These are phyloP conservation scores for Candida ulmi DNA, from an alignment of 805 yeast species.

Conservation along the genomic window DNA sequence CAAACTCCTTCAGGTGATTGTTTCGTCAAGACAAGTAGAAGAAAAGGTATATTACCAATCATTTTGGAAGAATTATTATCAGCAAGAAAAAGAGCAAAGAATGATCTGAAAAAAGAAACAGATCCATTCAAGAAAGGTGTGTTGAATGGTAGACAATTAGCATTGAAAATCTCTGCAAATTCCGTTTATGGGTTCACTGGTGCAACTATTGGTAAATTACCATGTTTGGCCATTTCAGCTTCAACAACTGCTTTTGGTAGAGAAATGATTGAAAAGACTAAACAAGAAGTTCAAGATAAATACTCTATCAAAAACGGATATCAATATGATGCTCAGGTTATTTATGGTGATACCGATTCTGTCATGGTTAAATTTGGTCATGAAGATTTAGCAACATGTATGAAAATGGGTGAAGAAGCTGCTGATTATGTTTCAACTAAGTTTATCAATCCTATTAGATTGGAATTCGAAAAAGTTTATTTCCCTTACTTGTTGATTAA, in stretches of 20 bases:
- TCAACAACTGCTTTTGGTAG: slow-evolving; percentile 96
- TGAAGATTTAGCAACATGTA: slow-evolving; percentile 71
- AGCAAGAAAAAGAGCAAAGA: slow-evolving; percentile 92
- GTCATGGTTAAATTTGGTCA: slow-evolving; percentile 98
- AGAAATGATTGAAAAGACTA: slow-evolving; percentile 92
- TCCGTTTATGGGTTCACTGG: slow-evolving; percentile 99
- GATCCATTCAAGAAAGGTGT: slow-evolving; percentile 94
- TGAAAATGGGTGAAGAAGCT: slow-evolving; percentile 91
- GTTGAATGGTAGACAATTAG: slow-evolving; percentile 94
- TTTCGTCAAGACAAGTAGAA: slow-evolving; percentile 63
- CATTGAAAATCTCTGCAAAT: slow-evolving; percentile 93
- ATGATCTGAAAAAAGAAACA: slow-evolving; percentile 83
- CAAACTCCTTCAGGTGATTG: slow-evolving; percentile 88
- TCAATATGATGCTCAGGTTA: slow-evolving; percentile 80
- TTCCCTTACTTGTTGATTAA: slow-evolving; percentile 91
- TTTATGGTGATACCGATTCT: slow-evolving; percentile 98
- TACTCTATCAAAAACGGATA: slow-evolving; percentile 81
- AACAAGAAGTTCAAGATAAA: slow-evolving; percentile 73
- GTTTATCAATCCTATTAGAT: slow-evolving; percentile 81
- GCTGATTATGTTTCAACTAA: slow-evolving; percentile 78
- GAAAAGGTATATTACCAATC: slow-evolving; percentile 88
- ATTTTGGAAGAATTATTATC: slow-evolving; percentile 81
- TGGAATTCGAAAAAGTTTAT: slow-evolving; percentile 95
- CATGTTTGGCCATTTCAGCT: slow-evolving; percentile 93
- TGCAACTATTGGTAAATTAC: slow-evolving; percentile 95